These are phyloP conservation scores for Luffa acutangula DNA, from an alignment of 306 rosid genomes.

Conservation along the genomic window DNA sequence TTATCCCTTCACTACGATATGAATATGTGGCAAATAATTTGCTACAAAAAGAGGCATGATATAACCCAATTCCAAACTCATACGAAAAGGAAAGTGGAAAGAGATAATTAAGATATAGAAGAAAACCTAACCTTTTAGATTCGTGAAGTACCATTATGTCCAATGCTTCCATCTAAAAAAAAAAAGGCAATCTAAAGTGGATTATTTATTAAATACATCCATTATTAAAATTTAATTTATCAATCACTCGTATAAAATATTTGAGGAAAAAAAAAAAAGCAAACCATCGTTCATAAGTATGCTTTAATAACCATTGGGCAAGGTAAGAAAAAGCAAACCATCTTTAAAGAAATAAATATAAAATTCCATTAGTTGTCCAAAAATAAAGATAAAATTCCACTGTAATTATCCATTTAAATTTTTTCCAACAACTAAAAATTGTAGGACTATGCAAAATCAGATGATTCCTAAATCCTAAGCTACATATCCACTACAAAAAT, in stretches of 20 bases:
- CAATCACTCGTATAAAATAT: not conserved
- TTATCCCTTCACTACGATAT: not conserved
- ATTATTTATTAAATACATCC: not conserved
- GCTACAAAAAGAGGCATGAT: not conserved
- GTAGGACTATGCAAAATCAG: no score
- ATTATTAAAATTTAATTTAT: not conserved
- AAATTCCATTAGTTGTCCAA: not conserved
- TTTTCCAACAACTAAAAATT: not conserved
- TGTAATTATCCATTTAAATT: not conserved
- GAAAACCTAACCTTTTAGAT: not conserved
- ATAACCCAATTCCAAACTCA: not conserved
- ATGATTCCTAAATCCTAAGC: not conserved
- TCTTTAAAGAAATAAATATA: not conserved
- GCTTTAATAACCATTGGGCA: not conserved
- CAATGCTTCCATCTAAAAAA: not conserved
- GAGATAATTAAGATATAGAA: not conserved
- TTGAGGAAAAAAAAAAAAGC: no score
- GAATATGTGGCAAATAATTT: no score
- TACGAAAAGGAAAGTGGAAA: not conserved
- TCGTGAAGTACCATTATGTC: not conserved
- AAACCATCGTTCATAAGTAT: not conserved
- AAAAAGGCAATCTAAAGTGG: not conserved
- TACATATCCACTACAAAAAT: not conserved
- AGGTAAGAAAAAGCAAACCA: not conserved
- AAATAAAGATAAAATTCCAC: not conserved